phyloP scores from a whole-genome alignment of 2,329 filamentous ascomycete genomes.

The Mycocentrospora acerina region DNA sequence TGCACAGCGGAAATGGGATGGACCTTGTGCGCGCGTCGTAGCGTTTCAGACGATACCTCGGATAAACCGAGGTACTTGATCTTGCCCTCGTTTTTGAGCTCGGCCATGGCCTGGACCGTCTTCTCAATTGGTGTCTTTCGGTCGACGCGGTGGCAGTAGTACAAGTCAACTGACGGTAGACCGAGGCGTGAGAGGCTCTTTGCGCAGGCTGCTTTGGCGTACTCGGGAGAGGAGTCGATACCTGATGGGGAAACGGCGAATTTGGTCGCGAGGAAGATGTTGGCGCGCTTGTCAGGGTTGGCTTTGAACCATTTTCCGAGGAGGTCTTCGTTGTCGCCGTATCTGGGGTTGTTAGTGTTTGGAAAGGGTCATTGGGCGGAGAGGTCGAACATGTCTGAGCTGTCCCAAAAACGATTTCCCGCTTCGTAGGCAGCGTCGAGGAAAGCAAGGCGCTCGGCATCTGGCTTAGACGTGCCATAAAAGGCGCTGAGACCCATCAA shows the following conservation, averaged over 20 bases:
- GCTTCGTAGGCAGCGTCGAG: conserved; percentile 55
- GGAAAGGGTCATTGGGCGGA: neutral
- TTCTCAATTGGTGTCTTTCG: conserved; percentile 48
- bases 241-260: conserved; percentile 49
- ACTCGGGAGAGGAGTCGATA: conserved; percentile 46
- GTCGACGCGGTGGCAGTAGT: conserved; percentile 49
- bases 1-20: conserved; percentile 53
- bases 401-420: conserved; percentile 46
- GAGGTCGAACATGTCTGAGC: conserved; percentile 27
- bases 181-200: conserved; percentile 45
- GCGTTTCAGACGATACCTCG: conserved; percentile 46
- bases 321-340: conserved; percentile 39
- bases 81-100: conserved; percentile 60
- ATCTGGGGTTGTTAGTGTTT: conserved; percentile 5
- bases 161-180: conserved; percentile 48
- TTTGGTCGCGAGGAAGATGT: conserved; percentile 51
- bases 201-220: conserved; percentile 42
- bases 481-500: conserved; percentile 54
- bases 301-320: conserved; percentile 38
- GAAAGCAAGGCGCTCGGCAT: conserved; percentile 53
- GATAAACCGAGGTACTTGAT: conserved; percentile 51
- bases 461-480: conserved; percentile 52
- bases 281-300: conserved; percentile 41
- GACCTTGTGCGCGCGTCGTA: conserved; percentile 52
- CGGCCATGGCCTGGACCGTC: conserved; percentile 53